Conservation (phyloP, 768 basidiomycete genomes). For the Tricholoma terreum region DNA sequence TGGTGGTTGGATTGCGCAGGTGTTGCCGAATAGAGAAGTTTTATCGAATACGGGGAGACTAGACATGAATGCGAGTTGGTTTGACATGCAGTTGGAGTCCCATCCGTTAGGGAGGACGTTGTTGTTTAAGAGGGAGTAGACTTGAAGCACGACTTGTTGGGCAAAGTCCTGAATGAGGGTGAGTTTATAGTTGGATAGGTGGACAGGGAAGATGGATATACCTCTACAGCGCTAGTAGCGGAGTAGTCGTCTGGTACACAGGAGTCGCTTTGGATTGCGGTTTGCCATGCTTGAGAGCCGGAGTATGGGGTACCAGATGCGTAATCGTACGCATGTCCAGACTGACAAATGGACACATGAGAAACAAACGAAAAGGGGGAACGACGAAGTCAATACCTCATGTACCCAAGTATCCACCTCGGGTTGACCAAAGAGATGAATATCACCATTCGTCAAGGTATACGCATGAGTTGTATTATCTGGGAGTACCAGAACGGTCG, state of each 20-base stretch:
- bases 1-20: slow-evolving; percentile 17
- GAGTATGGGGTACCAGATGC: slow-evolving; percentile 17
- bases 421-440: slow-evolving; percentile 28
- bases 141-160: slow-evolving; percentile 25
- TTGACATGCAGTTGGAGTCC: slow-evolving; percentile 24
- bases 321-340: slow-evolving; percentile 32
- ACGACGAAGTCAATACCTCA: too few relatives aligned
- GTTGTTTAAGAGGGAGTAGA: slow-evolving; percentile 22
- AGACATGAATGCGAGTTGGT: slow-evolving; percentile 25
- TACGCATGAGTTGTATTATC: slow-evolving; percentile 23
- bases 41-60: slow-evolving; percentile 20
- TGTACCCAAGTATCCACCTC: slow-evolving; percentile 28
- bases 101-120: slow-evolving; percentile 23
- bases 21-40: slow-evolving; percentile 25
- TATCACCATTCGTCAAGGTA: slow-evolving; percentile 29
- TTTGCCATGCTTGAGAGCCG: slow-evolving; percentile 16
- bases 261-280: slow-evolving; percentile 21
- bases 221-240: slow-evolving; percentile 23
- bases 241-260: slow-evolving; percentile 32
- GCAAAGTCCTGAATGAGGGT: slow-evolving; percentile 25
- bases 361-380: too few relatives aligned
- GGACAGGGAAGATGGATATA: slow-evolving; percentile 6
- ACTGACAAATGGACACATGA: slow-evolving; percentile 14
- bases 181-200: background rate
- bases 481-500: slow-evolving; percentile 18